Percentiles rank a stretch among this genome's conserved stretches.
Evolutionary conservation across 345 rosid genomes (phyloP).

Genomic region (Salix purpurea): DNA sequence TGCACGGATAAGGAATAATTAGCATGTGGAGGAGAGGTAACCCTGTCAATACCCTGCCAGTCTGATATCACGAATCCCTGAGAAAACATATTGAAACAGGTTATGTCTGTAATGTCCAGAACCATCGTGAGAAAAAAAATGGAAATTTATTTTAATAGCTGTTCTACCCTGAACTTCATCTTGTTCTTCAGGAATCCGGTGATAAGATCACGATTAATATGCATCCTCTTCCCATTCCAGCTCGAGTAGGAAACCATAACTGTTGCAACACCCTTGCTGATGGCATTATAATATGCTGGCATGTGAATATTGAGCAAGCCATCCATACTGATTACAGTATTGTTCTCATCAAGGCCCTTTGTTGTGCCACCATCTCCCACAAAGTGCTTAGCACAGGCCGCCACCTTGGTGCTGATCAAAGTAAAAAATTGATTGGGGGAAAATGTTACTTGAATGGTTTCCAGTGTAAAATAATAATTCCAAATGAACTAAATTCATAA

Average conservation of each 20-base stretch:
- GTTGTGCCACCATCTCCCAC: slow-evolving; percentile 39
- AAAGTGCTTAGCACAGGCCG: slow-evolving; percentile 36
- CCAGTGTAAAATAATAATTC: background rate
- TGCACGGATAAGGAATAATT: slow-evolving; percentile 28
- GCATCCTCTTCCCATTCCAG: slow-evolving; percentile 43
- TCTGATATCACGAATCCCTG: slow-evolving; percentile 30
- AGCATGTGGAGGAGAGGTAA: slow-evolving; percentile 26
- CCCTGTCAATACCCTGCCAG: slow-evolving; percentile 30
- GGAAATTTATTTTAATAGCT: background rate
- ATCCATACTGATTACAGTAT: slow-evolving; percentile 17
- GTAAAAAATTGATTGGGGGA: background rate
- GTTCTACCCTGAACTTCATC: slow-evolving; percentile 26
- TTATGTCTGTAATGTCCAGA: background rate
- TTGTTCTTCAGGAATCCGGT: slow-evolving; percentile 32
- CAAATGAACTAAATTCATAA: background rate
- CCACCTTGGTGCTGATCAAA: slow-evolving; percentile 27
- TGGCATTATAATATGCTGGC: slow-evolving; percentile 31
- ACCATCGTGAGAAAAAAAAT: background rate
- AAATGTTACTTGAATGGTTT: background rate
- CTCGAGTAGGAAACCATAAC: slow-evolving; percentile 47
- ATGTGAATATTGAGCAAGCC: slow-evolving; percentile 27
- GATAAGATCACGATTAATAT: slow-evolving; percentile 27
- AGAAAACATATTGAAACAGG: background rate
- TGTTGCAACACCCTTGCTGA: slow-evolving; percentile 28
- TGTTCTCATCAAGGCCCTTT: slow-evolving; percentile 33